Conservation (phyloP, 176 grass and related monocot genomes). For the Tillandsia fasciculata region DNA sequence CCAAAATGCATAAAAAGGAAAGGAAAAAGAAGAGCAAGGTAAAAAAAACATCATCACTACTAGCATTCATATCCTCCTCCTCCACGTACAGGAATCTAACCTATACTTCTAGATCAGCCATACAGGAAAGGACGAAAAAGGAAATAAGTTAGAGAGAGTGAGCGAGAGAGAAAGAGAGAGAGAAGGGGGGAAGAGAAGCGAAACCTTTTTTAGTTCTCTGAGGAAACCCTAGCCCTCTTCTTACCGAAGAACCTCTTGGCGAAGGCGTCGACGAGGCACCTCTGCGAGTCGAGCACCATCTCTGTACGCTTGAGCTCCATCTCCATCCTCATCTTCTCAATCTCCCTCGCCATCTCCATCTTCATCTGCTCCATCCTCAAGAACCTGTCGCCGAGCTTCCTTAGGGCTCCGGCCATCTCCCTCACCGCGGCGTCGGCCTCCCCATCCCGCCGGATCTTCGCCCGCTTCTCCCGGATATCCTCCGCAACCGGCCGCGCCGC, state of each 20-base stretch:
- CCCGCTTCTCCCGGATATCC: conserved; percentile 25
- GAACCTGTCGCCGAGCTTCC: conserved; percentile 60
- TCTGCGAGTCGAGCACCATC: conserved; percentile 74
- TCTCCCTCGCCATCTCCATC: conserved; percentile 72
- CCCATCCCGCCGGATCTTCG: conserved; percentile 14
- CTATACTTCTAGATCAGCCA: background rate
- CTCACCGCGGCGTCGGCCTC: conserved; percentile 43
- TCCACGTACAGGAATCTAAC: background rate
- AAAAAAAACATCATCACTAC: too few species aligned
- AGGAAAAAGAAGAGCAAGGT: background rate
- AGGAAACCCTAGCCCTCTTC: conserved; percentile 46
- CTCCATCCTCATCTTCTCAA: conserved; percentile 88
- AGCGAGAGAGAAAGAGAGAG: background rate
- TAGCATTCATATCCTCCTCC: background rate
- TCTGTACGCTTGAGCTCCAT: conserved; percentile 88
- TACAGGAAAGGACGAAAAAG: background rate
- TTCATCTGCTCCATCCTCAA: conserved; percentile 83
- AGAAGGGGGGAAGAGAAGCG: background rate
- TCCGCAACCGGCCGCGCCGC: conserved; percentile 13
- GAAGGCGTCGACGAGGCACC: conserved; percentile 67
- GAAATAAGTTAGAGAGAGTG: background rate
- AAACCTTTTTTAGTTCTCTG: conserved; percentile 44
- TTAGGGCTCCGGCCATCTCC: conserved; percentile 54
- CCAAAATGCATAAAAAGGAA: background rate
- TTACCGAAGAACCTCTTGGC: conserved; percentile 43